Percentiles rank a stretch among this genome's conserved stretches.
Conservation (phyloP, 2,329 filamentous ascomycete species). For the Colletotrichum sojae region DNA sequence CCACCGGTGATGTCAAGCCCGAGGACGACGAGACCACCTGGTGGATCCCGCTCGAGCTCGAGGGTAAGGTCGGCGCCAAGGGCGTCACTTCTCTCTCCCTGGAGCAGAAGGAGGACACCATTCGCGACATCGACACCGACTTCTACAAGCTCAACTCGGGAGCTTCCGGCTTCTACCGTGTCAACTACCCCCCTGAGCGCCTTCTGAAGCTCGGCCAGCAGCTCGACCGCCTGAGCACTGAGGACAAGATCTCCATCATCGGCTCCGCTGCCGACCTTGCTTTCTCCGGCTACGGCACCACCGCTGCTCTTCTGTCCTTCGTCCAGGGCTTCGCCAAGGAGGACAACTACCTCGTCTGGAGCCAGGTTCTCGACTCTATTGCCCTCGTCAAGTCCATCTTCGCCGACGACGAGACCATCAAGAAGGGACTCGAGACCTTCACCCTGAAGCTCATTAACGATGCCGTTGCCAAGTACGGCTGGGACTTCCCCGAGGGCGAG, state of each 20-base stretch:
- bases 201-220: constrained; percentile 85
- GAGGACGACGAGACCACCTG: constrained; percentile 93
- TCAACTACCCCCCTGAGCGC: constrained; percentile 90
- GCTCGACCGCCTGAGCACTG: constrained; percentile 80
- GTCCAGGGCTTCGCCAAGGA: constrained; percentile 88
- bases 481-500: constrained; percentile 84
- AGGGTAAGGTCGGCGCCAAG: constrained; percentile 78
- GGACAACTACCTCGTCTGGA: constrained; percentile 90
- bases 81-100: constrained; percentile 77
- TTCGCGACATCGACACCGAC: constrained; percentile 79
- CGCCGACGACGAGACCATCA: constrained; percentile 79
- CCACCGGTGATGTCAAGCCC: constrained; percentile 89
- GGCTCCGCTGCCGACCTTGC: constrained; percentile 92
- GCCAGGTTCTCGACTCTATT: constrained; percentile 84
- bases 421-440: constrained; percentile 82
- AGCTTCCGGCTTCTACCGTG: constrained; percentile 90
- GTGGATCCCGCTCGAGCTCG: constrained; percentile 94
- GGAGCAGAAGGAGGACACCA: constrained; percentile 81
- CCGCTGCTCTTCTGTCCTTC: constrained; percentile 85
- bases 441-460: constrained; percentile 81
- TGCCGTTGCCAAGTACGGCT: constrained; percentile 85
- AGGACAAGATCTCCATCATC: constrained; percentile 94
- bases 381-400: constrained; percentile 88
- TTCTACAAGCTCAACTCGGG: constrained; percentile 97
- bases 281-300: constrained; percentile 87